phyloP scores from a whole-genome alignment of 768 basidiomycete genomes.

The Trametes elegans region DNA sequence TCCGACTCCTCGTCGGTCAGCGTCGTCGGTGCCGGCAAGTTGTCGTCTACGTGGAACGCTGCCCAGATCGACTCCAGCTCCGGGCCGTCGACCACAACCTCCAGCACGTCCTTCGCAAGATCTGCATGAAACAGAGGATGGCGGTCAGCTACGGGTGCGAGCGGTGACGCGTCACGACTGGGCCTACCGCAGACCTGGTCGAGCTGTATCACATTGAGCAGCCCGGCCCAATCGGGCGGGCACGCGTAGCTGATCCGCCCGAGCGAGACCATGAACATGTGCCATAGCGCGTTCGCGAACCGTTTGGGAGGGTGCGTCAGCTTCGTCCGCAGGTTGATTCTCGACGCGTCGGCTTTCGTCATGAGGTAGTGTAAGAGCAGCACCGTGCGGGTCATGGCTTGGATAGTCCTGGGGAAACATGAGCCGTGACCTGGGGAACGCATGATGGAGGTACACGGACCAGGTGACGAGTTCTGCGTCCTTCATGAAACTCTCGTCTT shows the following conservation, averaged over 20 bases:
- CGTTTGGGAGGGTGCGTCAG: constrained; percentile 54
- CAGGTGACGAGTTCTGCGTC: constrained; percentile 35
- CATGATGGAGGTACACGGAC: constrained; percentile 32
- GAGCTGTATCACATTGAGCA: constrained; percentile 18
- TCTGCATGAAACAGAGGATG: constrained; percentile 23
- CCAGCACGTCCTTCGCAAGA: constrained; percentile 29
- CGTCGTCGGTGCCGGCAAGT: background rate
- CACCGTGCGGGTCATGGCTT: constrained; percentile 49
- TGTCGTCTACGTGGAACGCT: constrained; percentile 25
- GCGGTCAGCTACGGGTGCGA: background rate
- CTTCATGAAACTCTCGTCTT: constrained; percentile 33
- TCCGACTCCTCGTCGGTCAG: constrained; percentile 1
- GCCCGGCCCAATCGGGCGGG: constrained; percentile 24
- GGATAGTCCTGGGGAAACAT: constrained; percentile 43
- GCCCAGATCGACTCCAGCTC: constrained; percentile 32
- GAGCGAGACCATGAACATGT: constrained; percentile 75
- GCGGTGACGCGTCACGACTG: too few relatives aligned
- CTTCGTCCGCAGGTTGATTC: constrained; percentile 53
- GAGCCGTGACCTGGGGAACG: background rate
- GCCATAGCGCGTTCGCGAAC: constrained; percentile 58
- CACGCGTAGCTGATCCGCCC: constrained; percentile 68
- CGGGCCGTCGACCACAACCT: constrained; percentile 31
- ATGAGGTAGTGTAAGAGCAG: constrained; percentile 65
- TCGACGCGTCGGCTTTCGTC: constrained; percentile 41
- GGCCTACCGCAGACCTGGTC: constrained; percentile 27